These are phyloP conservation scores for Fraxinus paxiana DNA, from an alignment of 305 asterid species.

Conservation along the genomic window DNA sequence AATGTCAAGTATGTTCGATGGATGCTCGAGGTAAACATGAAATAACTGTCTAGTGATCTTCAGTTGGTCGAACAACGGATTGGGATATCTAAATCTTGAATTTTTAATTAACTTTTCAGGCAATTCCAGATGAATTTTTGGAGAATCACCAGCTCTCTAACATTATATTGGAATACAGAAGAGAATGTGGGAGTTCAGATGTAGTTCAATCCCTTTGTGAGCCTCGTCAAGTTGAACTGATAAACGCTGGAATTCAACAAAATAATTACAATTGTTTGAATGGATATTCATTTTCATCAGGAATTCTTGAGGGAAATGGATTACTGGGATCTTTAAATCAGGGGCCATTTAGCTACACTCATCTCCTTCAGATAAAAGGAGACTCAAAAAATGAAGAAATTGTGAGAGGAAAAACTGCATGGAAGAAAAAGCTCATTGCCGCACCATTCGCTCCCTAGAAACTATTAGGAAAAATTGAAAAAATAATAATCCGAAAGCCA, in stretches of 20 bases:
- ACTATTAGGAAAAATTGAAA: neutral
- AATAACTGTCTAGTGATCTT: neutral
- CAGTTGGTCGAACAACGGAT: neutral
- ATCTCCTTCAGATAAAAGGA: slow-evolving; percentile 57
- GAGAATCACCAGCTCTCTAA: slow-evolving; percentile 63
- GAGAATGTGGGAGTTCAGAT: slow-evolving; percentile 79
- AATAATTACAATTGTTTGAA: slow-evolving; percentile 30
- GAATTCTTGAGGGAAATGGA: slow-evolving; percentile 44
- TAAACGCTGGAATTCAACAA: slow-evolving; percentile 26
- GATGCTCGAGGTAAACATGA: slow-evolving; percentile 80
- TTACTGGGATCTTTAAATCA: slow-evolving; percentile 30
- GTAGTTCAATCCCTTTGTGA: slow-evolving; percentile 70
- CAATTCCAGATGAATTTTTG: slow-evolving; percentile 70
- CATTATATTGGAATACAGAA: slow-evolving; percentile 62
- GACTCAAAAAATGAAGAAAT: slow-evolving; percentile 59
- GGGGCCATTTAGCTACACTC: slow-evolving; percentile 53
- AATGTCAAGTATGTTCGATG: slow-evolving; percentile 76
- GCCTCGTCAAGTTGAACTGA: slow-evolving; percentile 41
- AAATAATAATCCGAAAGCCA: neutral
- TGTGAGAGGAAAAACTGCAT: slow-evolving; percentile 67
- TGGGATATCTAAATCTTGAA: neutral
- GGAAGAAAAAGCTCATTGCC: slow-evolving; percentile 51
- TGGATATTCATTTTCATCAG: slow-evolving; percentile 48
- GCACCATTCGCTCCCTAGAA: slow-evolving; percentile 30
- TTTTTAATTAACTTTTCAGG: slow-evolving; percentile 36